Evolutionary conservation across 768 basidiomycete species (phyloP).

Genomic region (Termitomyces sp.): DNA sequence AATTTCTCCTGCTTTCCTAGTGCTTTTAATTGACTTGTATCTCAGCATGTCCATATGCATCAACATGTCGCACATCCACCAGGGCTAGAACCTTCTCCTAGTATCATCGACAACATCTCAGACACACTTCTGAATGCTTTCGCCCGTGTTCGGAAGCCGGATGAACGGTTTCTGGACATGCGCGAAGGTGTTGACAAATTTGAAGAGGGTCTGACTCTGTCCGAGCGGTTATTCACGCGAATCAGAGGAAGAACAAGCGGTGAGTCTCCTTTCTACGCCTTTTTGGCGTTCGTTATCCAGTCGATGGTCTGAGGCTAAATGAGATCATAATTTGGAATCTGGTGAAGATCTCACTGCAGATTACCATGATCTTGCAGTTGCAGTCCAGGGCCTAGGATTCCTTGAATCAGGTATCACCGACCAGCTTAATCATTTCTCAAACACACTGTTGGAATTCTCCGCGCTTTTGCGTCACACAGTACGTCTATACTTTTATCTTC

Average conservation of each 20-base stretch:
- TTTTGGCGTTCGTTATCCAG: conserved; percentile 20
- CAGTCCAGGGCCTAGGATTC: conserved; percentile 95
- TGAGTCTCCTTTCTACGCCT: conserved; percentile 40
- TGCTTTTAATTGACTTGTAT: conserved; percentile 4
- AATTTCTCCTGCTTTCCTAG: neutral
- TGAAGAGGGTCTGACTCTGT: conserved; percentile 82
- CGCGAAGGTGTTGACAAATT: conserved; percentile 91
- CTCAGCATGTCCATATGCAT: conserved; percentile 93
- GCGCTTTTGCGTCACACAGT: conserved; percentile 83
- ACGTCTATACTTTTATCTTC: conserved; percentile 17
- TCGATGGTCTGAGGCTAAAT: conserved; percentile 74
- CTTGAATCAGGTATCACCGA: conserved; percentile 98
- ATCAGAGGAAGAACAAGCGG: conserved; percentile 81
- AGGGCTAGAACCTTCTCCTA: conserved; percentile 68
- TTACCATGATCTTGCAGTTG: conserved; percentile 95
- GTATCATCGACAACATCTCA: conserved; percentile 91
- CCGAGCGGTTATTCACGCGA: conserved; percentile 79
- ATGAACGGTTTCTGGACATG: conserved; percentile 92
- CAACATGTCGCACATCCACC: conserved; percentile 93
- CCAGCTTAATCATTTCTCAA: conserved; percentile 94
- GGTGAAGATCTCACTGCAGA: conserved; percentile 94
- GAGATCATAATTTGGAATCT: conserved; percentile 76
- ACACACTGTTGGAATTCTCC: conserved; percentile 93
- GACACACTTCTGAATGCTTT: conserved; percentile 97
- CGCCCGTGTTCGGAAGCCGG: conserved; percentile 91